Evolutionary conservation across 306 rosid genomes (phyloP).

Genomic region (Begonia loranthoides): DNA sequence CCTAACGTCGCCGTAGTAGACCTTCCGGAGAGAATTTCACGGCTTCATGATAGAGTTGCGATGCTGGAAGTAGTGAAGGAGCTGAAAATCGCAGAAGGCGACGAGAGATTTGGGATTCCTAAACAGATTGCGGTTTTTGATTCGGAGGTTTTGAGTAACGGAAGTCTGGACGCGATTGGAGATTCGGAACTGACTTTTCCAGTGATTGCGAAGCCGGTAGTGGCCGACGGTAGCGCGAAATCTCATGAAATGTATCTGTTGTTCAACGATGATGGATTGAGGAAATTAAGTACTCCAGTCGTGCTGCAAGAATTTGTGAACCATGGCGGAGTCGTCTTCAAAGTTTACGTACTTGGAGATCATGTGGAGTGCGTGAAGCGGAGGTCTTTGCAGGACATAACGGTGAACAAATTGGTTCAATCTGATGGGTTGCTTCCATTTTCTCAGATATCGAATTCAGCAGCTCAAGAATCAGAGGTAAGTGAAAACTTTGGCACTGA

Average conservation of each 20-base stretch:
- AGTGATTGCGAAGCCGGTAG: constrained; percentile 70
- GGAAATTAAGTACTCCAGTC: constrained; percentile 66
- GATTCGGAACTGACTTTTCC: constrained; percentile 46
- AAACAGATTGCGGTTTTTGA: constrained; percentile 80
- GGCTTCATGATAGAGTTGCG: constrained; percentile 80
- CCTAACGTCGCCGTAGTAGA: constrained; percentile 59
- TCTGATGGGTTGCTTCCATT: constrained; percentile 47
- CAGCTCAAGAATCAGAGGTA: constrained; percentile 21
- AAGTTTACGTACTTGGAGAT: constrained; percentile 72
- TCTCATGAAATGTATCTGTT: constrained; percentile 84
- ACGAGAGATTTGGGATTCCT: constrained; percentile 72
- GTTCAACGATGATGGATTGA: constrained; percentile 43
- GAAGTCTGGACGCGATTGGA: constrained; percentile 28
- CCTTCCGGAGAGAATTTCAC: constrained; percentile 58
- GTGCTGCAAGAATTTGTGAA: constrained; percentile 81
- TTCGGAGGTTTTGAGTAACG: constrained; percentile 45
- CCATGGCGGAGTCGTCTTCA: constrained; percentile 89
- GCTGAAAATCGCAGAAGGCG: constrained; percentile 33
- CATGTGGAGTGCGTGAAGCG: constrained; percentile 70
- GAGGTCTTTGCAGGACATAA: constrained; percentile 73
- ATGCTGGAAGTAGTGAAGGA: constrained; percentile 88
- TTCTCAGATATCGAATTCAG: constrained; percentile 71
- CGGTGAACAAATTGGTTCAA: constrained; percentile 42
- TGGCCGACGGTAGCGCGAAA: constrained; percentile 81
- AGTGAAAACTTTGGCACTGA: constrained; percentile 14